Evolutionary conservation across 176 grass and related monocot genomes (phyloP).

Genomic region (Leersia perrieri): DNA sequence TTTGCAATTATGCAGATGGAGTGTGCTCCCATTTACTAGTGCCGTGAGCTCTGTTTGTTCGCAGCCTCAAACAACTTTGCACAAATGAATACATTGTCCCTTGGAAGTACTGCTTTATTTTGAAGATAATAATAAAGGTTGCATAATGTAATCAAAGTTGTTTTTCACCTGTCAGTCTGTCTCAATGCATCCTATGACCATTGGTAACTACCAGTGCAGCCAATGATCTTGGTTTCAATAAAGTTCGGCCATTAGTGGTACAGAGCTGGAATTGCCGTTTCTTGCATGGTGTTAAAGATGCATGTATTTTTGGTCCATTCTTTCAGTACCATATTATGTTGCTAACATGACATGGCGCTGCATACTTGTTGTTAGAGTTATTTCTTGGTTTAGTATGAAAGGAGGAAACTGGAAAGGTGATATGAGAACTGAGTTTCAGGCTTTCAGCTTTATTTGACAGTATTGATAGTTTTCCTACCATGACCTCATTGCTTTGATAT

Average conservation of each 20-base stretch:
- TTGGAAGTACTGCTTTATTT: not conserved
- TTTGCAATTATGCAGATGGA: slow-evolving; percentile 10
- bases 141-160: not conserved
- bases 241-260: not conserved
- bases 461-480: not conserved
- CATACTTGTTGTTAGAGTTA: not conserved
- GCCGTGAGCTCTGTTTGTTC: not conserved
- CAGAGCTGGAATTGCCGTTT: not conserved
- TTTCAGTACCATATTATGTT: slow-evolving; percentile 1
- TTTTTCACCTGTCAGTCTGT: too few relatives aligned
- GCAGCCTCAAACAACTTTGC: slow-evolving; percentile 3
- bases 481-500: not conserved
- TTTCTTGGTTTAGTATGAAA: not conserved
- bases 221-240: not conserved
- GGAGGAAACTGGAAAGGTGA: not conserved
- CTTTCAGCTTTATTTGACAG: too few relatives aligned
- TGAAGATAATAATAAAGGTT: not conserved
- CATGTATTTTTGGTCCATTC: not conserved
- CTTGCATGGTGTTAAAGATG: not conserved
- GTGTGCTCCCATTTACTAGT: slow-evolving; percentile 10
- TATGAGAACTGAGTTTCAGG: not conserved
- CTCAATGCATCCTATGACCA: too few relatives aligned
- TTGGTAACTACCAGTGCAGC: not conserved
- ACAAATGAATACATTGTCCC: not conserved
- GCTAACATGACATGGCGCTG: not conserved